Evolutionary conservation across 2,329 filamentous ascomycete species (phyloP).

Genomic region (Trichophaea hybrida): DNA sequence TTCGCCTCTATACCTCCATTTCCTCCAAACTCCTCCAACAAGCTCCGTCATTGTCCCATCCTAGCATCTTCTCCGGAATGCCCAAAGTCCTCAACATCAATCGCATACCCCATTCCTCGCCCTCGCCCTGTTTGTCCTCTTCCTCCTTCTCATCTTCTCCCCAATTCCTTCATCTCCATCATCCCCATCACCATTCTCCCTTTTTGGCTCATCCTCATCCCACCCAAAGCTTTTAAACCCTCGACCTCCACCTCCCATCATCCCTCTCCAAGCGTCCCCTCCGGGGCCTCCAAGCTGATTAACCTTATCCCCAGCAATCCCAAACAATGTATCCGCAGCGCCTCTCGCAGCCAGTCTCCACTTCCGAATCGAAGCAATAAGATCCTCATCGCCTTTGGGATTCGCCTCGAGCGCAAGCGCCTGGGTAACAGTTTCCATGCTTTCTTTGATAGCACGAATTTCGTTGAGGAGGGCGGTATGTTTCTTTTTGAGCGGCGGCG

Average conservation of each 20-base stretch:
- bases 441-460: conserved; percentile 10
- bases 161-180: conserved; percentile 3
- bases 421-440: conserved; percentile 14
- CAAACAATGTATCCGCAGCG: conserved; percentile 22
- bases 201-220: not conserved
- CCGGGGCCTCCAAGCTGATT: conserved; percentile 18
- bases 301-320: conserved; percentile 17
- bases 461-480: not conserved
- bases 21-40: conserved; percentile 1
- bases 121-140: not conserved
- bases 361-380: conserved; percentile 19
- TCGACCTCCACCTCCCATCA: conserved; percentile 1
- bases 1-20: conserved; percentile 1
- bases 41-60: not conserved
- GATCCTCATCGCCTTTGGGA: conserved; percentile 3
- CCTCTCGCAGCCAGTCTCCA: conserved; percentile 17
- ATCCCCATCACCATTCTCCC: not conserved
- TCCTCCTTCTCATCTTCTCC: conserved; percentile 2
- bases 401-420: conserved; percentile 17
- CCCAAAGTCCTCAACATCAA: conserved; percentile 2
- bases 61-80: conserved; percentile 2
- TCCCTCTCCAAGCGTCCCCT: not conserved
- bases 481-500: not conserved
- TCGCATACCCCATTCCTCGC: conserved; percentile 4
- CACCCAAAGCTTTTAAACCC: not conserved